Base-by-base conservation (phyloP, 345 rosid species). In the Melaleuca alternifolia region DNA sequence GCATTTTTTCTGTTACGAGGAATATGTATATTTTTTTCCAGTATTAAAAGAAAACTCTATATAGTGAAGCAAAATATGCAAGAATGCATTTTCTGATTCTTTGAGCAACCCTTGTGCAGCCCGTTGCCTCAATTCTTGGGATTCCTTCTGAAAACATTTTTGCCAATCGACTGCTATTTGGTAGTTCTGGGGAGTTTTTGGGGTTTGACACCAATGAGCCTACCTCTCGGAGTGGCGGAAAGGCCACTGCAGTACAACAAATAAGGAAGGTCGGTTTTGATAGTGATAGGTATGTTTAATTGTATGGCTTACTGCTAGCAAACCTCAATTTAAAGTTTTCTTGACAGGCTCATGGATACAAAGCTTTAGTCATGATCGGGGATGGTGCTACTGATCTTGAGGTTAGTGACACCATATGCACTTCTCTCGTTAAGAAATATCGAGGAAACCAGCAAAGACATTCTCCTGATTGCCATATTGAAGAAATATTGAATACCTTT, bases 371-470 rank as follows among this genome's bases (percentile, higher is more conserved):
- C 87, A 97, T 97, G 99, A 93, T 97, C 85, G 99, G 99, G 52
- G 99, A 97, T 88, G 99, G 99, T 76, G 99, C 99, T 84, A 97
- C 99, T 62, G 99, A 97, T 92, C 97, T 96, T 6, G 99, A 97
- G 95, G 99, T 96, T 85, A 79, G 91, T 9, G 84, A 87, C 81
- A 83, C 84, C 62, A 30, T 83, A 59, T 82, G 23, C 37, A 7
- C 13, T 12, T 48, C 84, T 82, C 16, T 11, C 5, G 48, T 37
- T 37, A 37, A 37, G 23, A 71, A 71, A 37, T 37, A 18, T 56
- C 11, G 48, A 37, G 48, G 81, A 37, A 71, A 71, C 81, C 12
- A 71, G 48, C 44, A 10, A 18, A 37, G 81, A 18, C 81, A 37
- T 37, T 71, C 48, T 37, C 14, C 48, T 18, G 81, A 18, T 37